These are phyloP conservation scores for Colletotrichum sp. DNA, from an alignment of 2,329 filamentous ascomycete species.

Conservation along the genomic window DNA sequence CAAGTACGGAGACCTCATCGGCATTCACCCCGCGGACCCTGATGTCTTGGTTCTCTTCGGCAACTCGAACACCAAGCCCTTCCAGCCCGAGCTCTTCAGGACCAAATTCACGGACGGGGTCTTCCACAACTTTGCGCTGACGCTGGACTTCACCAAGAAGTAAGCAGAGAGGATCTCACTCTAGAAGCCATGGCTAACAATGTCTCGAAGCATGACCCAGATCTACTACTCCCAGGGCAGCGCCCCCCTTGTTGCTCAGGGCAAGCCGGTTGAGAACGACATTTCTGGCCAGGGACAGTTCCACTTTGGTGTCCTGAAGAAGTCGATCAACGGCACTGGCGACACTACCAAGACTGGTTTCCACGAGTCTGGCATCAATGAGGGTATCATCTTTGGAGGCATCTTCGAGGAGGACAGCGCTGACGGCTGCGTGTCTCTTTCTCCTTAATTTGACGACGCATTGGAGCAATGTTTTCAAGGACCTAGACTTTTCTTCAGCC, in stretches of 20 bases:
- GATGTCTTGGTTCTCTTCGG: constrained; percentile 51
- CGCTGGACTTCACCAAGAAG: constrained; percentile 61
- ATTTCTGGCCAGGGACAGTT: constrained; percentile 64
- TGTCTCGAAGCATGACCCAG: constrained; percentile 51
- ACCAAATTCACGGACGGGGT: constrained; percentile 51
- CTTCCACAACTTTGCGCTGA: constrained; percentile 68
- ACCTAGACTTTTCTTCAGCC: not conserved
- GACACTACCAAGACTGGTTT: constrained; percentile 48
- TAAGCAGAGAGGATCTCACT: constrained; percentile 31
- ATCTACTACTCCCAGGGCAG: constrained; percentile 60
- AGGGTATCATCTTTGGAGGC: constrained; percentile 56
- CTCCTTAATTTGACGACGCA: not conserved
- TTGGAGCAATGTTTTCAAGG: not conserved
- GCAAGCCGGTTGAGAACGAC: constrained; percentile 50
- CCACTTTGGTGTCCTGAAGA: constrained; percentile 68
- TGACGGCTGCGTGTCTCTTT: constrained; percentile 4
- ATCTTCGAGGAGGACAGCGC: constrained; percentile 58
- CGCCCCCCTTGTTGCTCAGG: constrained; percentile 49
- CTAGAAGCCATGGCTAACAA: not conserved
- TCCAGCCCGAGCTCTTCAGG: constrained; percentile 52
- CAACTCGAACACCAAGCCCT: constrained; percentile 49
- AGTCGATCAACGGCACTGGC: constrained; percentile 51
- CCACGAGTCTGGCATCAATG: constrained; percentile 53
- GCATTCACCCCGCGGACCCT: constrained; percentile 35
- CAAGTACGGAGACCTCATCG: constrained; percentile 59